These are phyloP conservation scores for Castanea sativa DNA, from an alignment of 306 rosid genomes.

Conservation along the genomic window DNA sequence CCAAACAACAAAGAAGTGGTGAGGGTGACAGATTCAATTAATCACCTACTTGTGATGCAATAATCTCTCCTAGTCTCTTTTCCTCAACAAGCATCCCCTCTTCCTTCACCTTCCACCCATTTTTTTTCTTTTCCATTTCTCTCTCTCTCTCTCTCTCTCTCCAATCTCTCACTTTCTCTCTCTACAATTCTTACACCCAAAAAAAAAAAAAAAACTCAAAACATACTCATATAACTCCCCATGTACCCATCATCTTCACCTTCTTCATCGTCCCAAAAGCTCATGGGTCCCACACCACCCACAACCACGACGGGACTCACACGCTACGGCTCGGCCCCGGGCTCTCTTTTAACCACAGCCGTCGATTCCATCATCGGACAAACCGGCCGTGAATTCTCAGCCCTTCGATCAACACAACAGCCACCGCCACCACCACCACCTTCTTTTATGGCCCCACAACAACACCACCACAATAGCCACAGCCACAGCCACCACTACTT, in stretches of 20 bases:
- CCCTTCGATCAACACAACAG: conserved; percentile 18
- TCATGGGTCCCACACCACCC: conserved; percentile 20
- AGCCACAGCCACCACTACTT: conserved; percentile 31
- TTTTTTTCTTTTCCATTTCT: not conserved
- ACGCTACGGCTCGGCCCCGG: conserved; percentile 72
- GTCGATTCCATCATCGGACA: conserved; percentile 60
- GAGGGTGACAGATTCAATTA: not conserved
- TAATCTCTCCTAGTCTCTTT: conserved; percentile 10
- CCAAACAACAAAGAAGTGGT: not conserved
- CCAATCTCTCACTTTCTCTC: not conserved
- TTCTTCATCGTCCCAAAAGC: conserved; percentile 38
- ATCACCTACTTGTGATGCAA: conserved; percentile 21
- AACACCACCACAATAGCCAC: not conserved
- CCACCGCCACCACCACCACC: not conserved
- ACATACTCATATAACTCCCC: not conserved
- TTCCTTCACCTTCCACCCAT: too few species aligned
- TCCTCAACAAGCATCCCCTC: conserved; percentile 6
- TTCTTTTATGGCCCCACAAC: conserved; percentile 6
- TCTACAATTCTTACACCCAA: not conserved
- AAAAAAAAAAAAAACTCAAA: too few species aligned
- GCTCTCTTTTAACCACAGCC: conserved; percentile 57
- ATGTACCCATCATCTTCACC: conserved; percentile 53
- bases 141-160: not conserved
- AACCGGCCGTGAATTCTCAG: conserved; percentile 33
- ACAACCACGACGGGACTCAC: conserved; percentile 37